A percentile compares a stretch with the other conserved stretches of the same genome.
These are phyloP conservation scores for Botryosphaeria agaves DNA, from an alignment of 2,329 filamentous ascomycete species.

Conservation along the genomic window DNA sequence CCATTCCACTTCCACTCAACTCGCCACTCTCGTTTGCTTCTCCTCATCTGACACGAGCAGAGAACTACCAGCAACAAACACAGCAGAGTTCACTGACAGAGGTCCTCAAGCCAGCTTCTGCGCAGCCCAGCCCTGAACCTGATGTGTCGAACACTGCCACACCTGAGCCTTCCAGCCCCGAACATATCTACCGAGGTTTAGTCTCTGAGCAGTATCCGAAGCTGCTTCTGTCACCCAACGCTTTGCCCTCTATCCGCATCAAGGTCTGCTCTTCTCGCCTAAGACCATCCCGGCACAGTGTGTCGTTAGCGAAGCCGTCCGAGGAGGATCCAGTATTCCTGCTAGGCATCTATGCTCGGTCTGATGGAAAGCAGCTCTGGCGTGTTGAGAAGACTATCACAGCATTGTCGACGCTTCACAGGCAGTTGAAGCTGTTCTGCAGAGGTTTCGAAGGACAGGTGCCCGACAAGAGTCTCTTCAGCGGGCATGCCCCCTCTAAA, in stretches of 20 bases:
- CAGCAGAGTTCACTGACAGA: slow-evolving; percentile 8
- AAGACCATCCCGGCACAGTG: slow-evolving; percentile 73
- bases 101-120: slow-evolving; percentile 6
- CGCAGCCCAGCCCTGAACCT: slow-evolving; percentile 1
- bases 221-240: slow-evolving; percentile 72
- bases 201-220: slow-evolving; percentile 76
- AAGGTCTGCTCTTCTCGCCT: slow-evolving; percentile 89
- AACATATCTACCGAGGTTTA: slow-evolving; percentile 55
- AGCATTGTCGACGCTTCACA: slow-evolving; percentile 67
- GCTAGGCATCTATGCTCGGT: slow-evolving; percentile 65
- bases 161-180: slow-evolving; percentile 13
- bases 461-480: slow-evolving; percentile 76
- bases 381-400: slow-evolving; percentile 81
- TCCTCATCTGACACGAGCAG: slow-evolving; percentile 23
- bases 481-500: slow-evolving; percentile 81
- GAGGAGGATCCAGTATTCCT: slow-evolving; percentile 94
- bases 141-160: not conserved
- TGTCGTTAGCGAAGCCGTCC: slow-evolving; percentile 52
- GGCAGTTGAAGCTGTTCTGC: slow-evolving; percentile 52
- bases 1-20: slow-evolving; percentile 54
- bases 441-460: slow-evolving; percentile 57
- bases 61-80: slow-evolving; percentile 14
- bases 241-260: slow-evolving; percentile 68
- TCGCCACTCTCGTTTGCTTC: slow-evolving; percentile 47
- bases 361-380: slow-evolving; percentile 68